A percentile compares a stretch with the other conserved stretches of the same genome.
Evolutionary conservation across 2,329 filamentous ascomycete genomes (phyloP).

Genomic region (Scytalidium lignicola): DNA sequence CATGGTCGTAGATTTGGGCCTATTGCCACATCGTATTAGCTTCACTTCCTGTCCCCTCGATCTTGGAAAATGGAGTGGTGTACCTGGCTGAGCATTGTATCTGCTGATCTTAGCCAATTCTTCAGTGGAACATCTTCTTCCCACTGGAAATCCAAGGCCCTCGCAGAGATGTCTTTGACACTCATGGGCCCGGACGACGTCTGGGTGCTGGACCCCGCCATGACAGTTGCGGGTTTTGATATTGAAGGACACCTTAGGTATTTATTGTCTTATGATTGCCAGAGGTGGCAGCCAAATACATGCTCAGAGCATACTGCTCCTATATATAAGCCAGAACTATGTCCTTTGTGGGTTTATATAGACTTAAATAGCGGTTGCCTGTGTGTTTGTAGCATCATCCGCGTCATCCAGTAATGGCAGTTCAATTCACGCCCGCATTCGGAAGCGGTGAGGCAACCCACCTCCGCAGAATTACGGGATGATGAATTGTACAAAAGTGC

Average conservation of each 20-base stretch:
- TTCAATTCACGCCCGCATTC: neutral
- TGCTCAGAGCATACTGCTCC: neutral
- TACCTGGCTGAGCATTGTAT: constrained; percentile 77
- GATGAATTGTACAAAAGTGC: neutral
- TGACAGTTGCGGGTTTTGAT: constrained; percentile 9
- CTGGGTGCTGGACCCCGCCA: constrained; percentile 22
- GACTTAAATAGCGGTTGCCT: neutral
- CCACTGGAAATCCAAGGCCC: constrained; percentile 77
- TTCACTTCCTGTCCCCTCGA: neutral
- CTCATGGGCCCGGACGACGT: constrained; percentile 51
- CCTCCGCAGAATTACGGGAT: neutral
- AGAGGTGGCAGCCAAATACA: neutral
- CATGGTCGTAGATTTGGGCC: constrained; percentile 79
- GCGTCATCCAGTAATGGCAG: neutral
- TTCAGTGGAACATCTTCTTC: constrained; percentile 70
- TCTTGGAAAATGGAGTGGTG: constrained; percentile 18
- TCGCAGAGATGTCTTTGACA: constrained; percentile 69
- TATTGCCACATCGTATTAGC: constrained; percentile 33
- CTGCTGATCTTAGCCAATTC: constrained; percentile 76
- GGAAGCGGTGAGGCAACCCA: neutral
- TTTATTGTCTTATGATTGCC: neutral
- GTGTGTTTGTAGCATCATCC: neutral
- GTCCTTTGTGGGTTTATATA: neutral
- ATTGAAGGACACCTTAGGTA: neutral
- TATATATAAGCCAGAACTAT: neutral